phyloP scores from a whole-genome alignment of 148 eudicot species.

The Rhododendron griersonianum region DNA sequence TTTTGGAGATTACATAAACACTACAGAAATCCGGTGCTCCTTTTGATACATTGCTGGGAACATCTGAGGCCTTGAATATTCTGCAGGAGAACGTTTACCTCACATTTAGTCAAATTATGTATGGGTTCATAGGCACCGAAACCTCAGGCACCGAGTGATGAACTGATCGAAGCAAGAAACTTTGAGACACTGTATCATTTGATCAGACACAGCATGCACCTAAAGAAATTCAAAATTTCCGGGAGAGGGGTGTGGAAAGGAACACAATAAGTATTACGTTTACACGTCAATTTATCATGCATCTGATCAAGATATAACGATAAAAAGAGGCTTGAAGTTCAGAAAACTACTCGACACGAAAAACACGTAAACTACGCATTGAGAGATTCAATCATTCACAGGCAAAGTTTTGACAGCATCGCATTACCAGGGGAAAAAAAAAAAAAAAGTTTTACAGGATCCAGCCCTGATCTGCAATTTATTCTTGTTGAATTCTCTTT shows the following conservation, averaged over 20 bases:
- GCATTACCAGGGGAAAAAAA: neutral
- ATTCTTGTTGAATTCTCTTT: neutral
- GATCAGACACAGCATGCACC: neutral
- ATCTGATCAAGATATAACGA: neutral
- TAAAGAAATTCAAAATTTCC: neutral
- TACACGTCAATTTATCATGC: neutral
- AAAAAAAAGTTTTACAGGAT: neutral
- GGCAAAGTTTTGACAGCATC: neutral
- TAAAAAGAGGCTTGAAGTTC: neutral
- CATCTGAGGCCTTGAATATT: constrained; percentile 58
- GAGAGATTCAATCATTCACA: neutral
- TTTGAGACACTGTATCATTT: neutral
- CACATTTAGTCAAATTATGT: neutral
- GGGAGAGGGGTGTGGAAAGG: neutral
- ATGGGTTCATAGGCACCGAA: neutral
- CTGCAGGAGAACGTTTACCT: constrained; percentile 22
- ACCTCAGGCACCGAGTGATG: neutral
- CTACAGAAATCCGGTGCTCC: constrained; percentile 87
- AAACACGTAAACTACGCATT: neutral
- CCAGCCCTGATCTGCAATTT: neutral
- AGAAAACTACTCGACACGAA: neutral
- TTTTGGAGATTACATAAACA: constrained; percentile 74
- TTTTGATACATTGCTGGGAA: constrained; percentile 54
- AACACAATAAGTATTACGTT: neutral
- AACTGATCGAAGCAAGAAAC: neutral